phyloP scores from a whole-genome alignment of 257 asterid genomes.

The Solanum chmielewskii region DNA sequence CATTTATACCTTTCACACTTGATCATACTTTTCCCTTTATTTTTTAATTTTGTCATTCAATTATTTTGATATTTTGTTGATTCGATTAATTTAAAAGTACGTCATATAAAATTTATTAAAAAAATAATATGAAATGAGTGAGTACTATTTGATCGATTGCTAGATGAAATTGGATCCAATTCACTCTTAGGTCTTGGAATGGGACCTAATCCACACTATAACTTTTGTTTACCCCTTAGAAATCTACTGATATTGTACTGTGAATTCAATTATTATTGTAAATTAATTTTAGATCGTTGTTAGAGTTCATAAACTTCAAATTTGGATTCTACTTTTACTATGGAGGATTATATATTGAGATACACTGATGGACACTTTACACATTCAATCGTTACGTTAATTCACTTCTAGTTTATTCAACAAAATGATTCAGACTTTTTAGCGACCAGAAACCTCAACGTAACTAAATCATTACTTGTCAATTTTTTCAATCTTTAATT shows the following conservation, averaged over 20 bases:
- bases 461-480: too few relatives aligned
- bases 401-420: not conserved
- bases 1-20: not conserved
- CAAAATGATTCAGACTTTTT: not conserved
- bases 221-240: too few relatives aligned
- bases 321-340: too few relatives aligned
- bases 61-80: fast-evolving
- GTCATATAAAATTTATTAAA: not conserved
- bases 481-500: not conserved
- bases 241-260: too few relatives aligned
- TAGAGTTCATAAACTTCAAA: too few relatives aligned
- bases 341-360: not conserved
- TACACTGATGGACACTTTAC: not conserved
- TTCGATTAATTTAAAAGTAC: not conserved
- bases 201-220: not conserved
- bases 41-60: not conserved
- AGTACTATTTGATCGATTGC: not conserved
- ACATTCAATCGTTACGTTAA: not conserved
- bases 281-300: too few relatives aligned
- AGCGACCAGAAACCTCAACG: fast-evolving
- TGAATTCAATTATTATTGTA: too few relatives aligned
- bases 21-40: not conserved
- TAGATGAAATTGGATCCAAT: fast-evolving
- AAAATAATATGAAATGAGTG: fast-evolving
- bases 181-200: not conserved